A percentile compares a stretch with the other conserved stretches of the same genome.
These are phyloP conservation scores for Tetrahymena elliotti DNA, from an alignment of 73 alveolate species.

Conservation along the genomic window DNA sequence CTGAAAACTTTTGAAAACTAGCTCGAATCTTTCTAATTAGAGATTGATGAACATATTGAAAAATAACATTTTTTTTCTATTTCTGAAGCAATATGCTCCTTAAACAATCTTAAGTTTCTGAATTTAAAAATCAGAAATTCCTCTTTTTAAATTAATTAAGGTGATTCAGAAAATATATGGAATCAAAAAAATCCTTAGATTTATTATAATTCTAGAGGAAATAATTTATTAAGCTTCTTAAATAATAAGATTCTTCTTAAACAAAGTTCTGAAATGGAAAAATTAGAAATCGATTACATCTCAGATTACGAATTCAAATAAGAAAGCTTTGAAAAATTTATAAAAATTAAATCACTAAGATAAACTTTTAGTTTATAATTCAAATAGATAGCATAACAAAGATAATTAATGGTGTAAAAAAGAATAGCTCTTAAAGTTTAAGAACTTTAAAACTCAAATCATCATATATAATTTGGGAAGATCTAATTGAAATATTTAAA, in stretches of 20 bases:
- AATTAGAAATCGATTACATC: not conserved
- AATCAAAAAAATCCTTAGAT: not conserved
- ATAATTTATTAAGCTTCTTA: no score
- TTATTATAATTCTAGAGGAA: not conserved
- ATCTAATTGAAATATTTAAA: no score
- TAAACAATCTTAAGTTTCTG: not conserved
- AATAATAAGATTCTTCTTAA: not conserved
- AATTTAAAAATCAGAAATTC: not conserved
- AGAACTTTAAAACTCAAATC: no score
- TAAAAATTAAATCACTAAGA: not conserved
- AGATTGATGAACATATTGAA: not conserved
- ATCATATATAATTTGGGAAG: no score
- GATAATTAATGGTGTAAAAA: not conserved
- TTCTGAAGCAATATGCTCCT: not conserved
- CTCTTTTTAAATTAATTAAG: no score
- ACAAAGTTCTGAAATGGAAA: not conserved
- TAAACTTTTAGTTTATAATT: no score
- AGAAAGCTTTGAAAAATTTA: not conserved
- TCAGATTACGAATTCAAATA: no score
- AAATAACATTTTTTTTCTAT: no score
- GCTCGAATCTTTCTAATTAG: not conserved
- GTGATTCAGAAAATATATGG: not conserved
- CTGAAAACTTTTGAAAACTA: not conserved
- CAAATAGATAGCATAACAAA: no score
- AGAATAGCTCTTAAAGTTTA: no score